Percentiles rank a stretch among this genome's conserved stretches.
phyloP scores from a whole-genome alignment of 2,329 filamentous ascomycete genomes.

The Diaporthe australafricana region DNA sequence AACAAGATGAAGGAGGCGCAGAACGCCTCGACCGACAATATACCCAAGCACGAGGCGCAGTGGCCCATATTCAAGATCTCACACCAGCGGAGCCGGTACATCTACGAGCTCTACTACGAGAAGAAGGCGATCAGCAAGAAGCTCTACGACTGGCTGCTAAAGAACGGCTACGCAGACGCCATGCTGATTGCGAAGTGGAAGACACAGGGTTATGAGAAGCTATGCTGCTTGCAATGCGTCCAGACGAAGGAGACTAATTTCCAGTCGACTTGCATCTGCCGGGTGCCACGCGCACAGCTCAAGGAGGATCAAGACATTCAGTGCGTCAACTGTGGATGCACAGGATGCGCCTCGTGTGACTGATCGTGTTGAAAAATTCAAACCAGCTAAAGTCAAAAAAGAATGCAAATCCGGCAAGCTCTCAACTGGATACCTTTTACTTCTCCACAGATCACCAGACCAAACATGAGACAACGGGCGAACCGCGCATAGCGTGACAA shows the following conservation, averaged over 20 bases:
- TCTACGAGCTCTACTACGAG: slow-evolving; percentile 98
- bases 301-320: slow-evolving; percentile 92
- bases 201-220: slow-evolving; percentile 99
- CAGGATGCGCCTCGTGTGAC: slow-evolving; percentile 89
- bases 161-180: slow-evolving; percentile 95
- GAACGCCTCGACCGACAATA: slow-evolving; percentile 85
- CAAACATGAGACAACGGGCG: background rate
- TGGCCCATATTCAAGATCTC: slow-evolving; percentile 99
- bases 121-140: slow-evolving; percentile 94
- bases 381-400: too few relatives aligned
- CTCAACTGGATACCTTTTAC: too few relatives aligned
- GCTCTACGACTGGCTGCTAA: slow-evolving; percentile 95
- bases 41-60: slow-evolving; percentile 85
- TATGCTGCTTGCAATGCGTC: slow-evolving; percentile 95
- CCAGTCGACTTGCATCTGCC: slow-evolving; percentile 88
- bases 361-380: too few relatives aligned
- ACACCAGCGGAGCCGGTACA: slow-evolving; percentile 90
- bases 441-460: too few relatives aligned
- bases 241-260: slow-evolving; percentile 99
- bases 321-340: slow-evolving; percentile 94
- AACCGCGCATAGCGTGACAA: background rate
- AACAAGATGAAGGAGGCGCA: slow-evolving; percentile 98
- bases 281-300: slow-evolving; percentile 88
- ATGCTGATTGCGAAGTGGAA: slow-evolving; percentile 99
- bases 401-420: too few relatives aligned